These are phyloP conservation scores for Volvox africanus DNA, from an alignment of 139 green algal species.

Conservation along the genomic window DNA sequence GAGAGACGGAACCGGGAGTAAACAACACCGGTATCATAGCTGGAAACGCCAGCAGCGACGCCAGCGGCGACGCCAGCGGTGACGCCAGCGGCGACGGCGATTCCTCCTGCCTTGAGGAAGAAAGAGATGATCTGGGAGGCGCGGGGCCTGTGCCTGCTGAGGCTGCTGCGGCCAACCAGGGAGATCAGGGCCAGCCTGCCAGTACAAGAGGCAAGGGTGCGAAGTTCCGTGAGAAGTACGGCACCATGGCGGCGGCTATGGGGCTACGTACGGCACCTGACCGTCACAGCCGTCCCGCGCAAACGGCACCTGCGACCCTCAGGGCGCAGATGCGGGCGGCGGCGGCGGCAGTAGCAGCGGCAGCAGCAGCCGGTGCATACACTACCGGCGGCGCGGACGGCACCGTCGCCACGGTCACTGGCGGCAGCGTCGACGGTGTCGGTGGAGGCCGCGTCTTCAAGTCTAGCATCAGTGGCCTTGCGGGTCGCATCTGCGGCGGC, in stretches of 20 bases:
- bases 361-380: background rate
- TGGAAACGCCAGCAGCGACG: background rate
- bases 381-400: background rate
- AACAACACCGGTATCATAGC: background rate
- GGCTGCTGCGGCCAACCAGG: background rate
- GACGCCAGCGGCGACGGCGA: background rate
- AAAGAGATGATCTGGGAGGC: background rate
- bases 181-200: background rate
- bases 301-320: conserved; percentile 4
- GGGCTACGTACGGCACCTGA: conserved; percentile 32
- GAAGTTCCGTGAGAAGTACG: conserved; percentile 40
- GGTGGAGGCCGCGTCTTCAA: too few relatives aligned
- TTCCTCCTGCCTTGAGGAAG: too few relatives aligned
- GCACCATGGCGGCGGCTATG: conserved; percentile 45
- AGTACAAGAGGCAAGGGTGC: background rate
- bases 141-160: background rate
- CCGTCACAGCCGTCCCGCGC: background rate
- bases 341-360: background rate
- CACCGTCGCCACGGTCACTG: too few relatives aligned
- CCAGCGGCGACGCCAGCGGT: background rate
- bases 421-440: too few relatives aligned
- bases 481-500: background rate
- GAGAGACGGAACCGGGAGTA: background rate
- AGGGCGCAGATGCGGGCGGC: conserved; percentile 5
- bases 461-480: background rate